A percentile compares a stretch with the other conserved stretches of the same genome.
Conservation (phyloP, 306 rosid species). For the Pachyrhizus erosus region DNA sequence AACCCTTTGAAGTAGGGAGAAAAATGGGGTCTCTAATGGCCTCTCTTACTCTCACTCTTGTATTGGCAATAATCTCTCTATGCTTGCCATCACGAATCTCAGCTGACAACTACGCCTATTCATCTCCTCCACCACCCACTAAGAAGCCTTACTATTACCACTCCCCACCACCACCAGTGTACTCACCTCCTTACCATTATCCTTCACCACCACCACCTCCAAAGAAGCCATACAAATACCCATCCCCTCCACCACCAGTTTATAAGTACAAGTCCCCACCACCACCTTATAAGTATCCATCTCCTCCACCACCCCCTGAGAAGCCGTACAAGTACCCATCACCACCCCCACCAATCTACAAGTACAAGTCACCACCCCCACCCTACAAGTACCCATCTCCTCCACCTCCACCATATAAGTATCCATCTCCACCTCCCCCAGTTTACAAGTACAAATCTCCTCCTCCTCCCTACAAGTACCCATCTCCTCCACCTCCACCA, state of each 20-base stretch:
- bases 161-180: no score
- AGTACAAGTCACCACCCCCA: not conserved
- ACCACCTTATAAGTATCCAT: not conserved
- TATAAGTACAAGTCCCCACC: not conserved
- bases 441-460: not conserved
- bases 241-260: no score
- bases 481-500: slow-evolving; percentile 16
- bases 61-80: slow-evolving; percentile 54
- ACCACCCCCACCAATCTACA: not conserved
- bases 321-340: not conserved
- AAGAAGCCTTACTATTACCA: slow-evolving; percentile 29
- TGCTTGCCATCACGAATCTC: slow-evolving; percentile 33
- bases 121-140: slow-evolving; percentile 58
- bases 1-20: slow-evolving; percentile 22
- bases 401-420: slow-evolving; percentile 20
- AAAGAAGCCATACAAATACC: slow-evolving; percentile 28
- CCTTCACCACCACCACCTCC: slow-evolving; percentile 58
- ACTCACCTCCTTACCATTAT: no score
- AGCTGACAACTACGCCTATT: slow-evolving; percentile 48
- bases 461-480: slow-evolving; percentile 17
- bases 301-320: not conserved
- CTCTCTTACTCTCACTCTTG: slow-evolving; percentile 46
- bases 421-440: slow-evolving; percentile 34
- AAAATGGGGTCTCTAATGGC: slow-evolving; percentile 61
- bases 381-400: not conserved